These are phyloP conservation scores for Xylaria castorea DNA, from an alignment of 495 filamentous ascomycete species.

Conservation along the genomic window DNA sequence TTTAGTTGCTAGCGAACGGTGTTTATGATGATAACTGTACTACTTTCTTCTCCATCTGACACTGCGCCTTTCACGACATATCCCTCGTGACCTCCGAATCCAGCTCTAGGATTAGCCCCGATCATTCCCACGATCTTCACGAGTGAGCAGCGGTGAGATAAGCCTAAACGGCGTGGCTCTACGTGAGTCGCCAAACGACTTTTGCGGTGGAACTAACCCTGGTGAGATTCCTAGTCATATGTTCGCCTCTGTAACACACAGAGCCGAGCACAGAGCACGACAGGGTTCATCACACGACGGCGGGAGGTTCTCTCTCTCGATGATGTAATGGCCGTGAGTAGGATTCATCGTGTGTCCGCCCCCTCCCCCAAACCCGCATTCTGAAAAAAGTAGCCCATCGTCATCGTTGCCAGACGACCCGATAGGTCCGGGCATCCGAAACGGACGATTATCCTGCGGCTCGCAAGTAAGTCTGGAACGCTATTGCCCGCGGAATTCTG, in stretches of 20 bases:
- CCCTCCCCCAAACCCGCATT: not conserved
- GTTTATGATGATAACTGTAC: not conserved
- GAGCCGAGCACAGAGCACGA: not conserved
- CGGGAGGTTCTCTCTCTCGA: not conserved
- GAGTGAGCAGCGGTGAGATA: constrained; percentile 3
- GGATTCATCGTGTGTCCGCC: not conserved
- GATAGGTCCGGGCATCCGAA: constrained; percentile 2
- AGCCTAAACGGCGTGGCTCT: not conserved
- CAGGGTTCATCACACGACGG: not conserved
- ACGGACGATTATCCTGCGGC: not conserved
- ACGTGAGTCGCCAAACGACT: constrained; percentile 13
- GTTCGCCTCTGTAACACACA: not conserved
- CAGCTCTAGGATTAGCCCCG: not conserved
- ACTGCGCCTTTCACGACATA: not conserved
- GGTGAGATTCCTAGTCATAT: constrained; percentile 12
- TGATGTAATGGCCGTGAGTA: not conserved
- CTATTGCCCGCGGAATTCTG: not conserved
- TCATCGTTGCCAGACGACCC: constrained; percentile 5
- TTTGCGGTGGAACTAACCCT: not conserved
- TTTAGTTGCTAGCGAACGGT: not conserved
- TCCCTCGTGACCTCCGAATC: not conserved
- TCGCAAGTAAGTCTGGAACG: too few species aligned
- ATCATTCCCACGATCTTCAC: not conserved
- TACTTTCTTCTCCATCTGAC: not conserved
- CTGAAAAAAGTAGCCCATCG: not conserved